Evolutionary conservation across 139 green algal genomes (phyloP), one percentile per base, ranked within the genome.

Genomic region (Micromonas pusilla): DNA sequence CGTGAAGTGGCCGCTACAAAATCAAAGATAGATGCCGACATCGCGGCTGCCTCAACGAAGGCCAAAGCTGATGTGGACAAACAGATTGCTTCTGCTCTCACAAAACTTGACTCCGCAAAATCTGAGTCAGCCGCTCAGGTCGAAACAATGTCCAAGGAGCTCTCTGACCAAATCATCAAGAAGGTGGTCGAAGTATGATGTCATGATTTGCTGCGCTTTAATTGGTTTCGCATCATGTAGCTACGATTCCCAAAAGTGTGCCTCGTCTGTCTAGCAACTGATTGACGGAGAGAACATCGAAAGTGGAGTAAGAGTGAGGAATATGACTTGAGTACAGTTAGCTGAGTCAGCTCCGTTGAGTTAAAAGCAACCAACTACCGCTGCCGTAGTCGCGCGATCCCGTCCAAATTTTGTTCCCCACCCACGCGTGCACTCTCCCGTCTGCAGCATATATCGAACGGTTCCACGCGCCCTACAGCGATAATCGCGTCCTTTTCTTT

Each of bases 121-220:
- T 31, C 81, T 39, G 26, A 66, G 36, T 81, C 80, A 1, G 6
- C 82, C 25, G 60, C 45, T 20, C 77, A 78, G 64, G 75, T 86
- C 34, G 81, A 88, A 30, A 39, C 30, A 21, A 57, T 83, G 79
- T 78, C 84, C 21, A 36, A 78, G 32, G 39, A 62, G 21, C 68
- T 88, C 9, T 75, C 71, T 16, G 73, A 85, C 16, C 66, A 81
- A 64, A 88, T 88, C 53, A 52, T 88, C 30, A 52, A 39, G 4
- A 88, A 88, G 81, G 72, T 88, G 19, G 45, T 88, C 1, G 53
- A 63, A 20, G 68, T 75, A 38, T 75, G 53, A 75, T 4, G n/a
- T 19, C 45, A 9, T 57, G 45, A 16, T 23, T 57, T 23, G 9
- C 45, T 57, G 9, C 9, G 45, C 45, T 57, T 9, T 16, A 57